Evolutionary conservation across 2,329 filamentous ascomycete species (phyloP).

Genomic region (Neofusicoccum sp.): DNA sequence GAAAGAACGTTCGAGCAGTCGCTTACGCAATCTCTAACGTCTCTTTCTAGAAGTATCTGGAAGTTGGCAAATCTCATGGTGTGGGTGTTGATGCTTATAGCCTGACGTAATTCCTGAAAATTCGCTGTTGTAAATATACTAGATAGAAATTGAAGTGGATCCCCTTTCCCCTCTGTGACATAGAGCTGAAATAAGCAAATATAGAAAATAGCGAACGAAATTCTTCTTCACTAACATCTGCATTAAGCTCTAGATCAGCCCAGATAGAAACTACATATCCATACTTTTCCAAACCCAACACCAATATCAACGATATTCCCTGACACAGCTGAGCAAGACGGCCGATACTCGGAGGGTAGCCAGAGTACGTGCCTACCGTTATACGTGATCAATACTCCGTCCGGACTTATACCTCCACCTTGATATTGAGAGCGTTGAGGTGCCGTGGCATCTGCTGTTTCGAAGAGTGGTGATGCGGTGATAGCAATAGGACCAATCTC

Average conservation of each 20-base stretch:
- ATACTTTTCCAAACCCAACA: constrained; percentile 22
- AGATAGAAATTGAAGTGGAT: too few species aligned
- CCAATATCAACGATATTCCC: constrained; percentile 22
- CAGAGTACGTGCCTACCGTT: constrained; percentile 23
- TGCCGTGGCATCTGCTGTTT: constrained; percentile 1
- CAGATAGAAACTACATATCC: constrained; percentile 20
- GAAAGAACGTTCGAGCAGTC: too few species aligned
- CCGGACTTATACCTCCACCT: constrained; percentile 20
- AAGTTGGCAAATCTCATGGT: too few species aligned
- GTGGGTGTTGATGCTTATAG: too few species aligned
- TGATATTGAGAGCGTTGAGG: constrained; percentile 20
- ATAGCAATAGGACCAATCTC: constrained; percentile 23
- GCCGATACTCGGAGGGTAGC: constrained; percentile 27
- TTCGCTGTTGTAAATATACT: too few species aligned
- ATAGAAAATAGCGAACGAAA: too few species aligned
- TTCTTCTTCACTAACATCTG: too few species aligned
- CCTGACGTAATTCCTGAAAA: too few species aligned
- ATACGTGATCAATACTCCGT: constrained; percentile 24
- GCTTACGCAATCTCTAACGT: too few species aligned
- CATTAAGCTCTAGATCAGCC: background rate
- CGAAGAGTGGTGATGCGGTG: constrained; percentile 2
- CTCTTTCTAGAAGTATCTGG: too few species aligned
- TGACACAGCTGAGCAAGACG: constrained; percentile 21
- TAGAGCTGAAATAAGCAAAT: too few species aligned
- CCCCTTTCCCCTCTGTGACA: too few species aligned